Conservation (phyloP, 495 filamentous ascomycete species). For the Hyaloscypha variabilis region DNA sequence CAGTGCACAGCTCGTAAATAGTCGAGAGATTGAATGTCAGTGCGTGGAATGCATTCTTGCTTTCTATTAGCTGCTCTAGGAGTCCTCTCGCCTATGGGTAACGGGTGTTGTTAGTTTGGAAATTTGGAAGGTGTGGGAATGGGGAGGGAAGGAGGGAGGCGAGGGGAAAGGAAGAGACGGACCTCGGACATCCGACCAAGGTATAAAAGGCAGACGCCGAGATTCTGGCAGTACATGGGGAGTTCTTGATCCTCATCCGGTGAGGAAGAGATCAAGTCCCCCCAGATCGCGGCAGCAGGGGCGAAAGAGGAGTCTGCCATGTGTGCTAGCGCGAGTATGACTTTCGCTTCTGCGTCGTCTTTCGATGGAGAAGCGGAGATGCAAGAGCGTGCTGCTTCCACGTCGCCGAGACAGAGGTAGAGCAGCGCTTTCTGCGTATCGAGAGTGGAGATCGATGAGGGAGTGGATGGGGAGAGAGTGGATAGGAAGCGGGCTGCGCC, state of each 20-base stretch:
- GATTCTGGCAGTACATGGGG: conserved; percentile 73
- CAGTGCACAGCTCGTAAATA: conserved; percentile 89
- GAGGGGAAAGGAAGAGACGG: conserved; percentile 31
- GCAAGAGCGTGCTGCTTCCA: conserved; percentile 62
- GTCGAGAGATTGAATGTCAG: conserved; percentile 89
- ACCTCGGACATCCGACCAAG: conserved; percentile 76
- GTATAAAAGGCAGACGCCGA: conserved; percentile 83
- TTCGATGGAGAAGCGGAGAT: conserved; percentile 36
- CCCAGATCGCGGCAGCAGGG: conserved; percentile 65
- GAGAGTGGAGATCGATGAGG: conserved; percentile 33
- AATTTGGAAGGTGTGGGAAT: not conserved
- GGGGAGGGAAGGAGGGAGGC: not conserved
- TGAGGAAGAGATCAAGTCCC: conserved; percentile 46
- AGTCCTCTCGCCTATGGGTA: conserved; percentile 61
- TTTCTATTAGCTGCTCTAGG: conserved; percentile 64
- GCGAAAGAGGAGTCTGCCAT: conserved; percentile 80
- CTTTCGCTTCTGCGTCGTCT: conserved; percentile 31
- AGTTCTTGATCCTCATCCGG: conserved; percentile 34
- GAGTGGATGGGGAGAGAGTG: conserved; percentile 34
- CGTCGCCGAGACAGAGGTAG: conserved; percentile 74
- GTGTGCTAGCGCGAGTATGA: conserved; percentile 66
- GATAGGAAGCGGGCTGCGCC: conserved; percentile 72
- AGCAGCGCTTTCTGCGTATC: conserved; percentile 61
- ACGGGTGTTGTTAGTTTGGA: conserved; percentile 1
- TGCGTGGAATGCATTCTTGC: conserved; percentile 66